Conservation (phyloP, 805 yeast species). For the Zygoascus tannicola region DNA sequence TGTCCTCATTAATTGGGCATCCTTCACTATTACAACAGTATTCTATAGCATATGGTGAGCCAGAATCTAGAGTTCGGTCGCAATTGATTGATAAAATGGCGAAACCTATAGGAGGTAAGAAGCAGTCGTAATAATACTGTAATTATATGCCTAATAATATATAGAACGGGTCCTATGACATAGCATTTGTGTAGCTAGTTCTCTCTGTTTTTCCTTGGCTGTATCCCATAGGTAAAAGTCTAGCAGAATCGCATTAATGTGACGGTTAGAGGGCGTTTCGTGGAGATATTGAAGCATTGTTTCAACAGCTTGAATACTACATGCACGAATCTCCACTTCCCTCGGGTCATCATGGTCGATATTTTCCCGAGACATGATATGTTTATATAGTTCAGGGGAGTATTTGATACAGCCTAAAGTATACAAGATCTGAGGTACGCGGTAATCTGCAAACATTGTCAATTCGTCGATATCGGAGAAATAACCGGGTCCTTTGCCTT, state of each 20-base stretch:
- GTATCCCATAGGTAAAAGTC: conserved; percentile 39
- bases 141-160: conserved; percentile 27
- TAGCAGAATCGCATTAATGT: conserved; percentile 31
- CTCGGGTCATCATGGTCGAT: conserved; percentile 26
- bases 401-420: conserved; percentile 30
- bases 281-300: conserved; percentile 22
- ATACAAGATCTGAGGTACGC: conserved; percentile 37
- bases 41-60: conserved; percentile 43
- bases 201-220: conserved; percentile 31
- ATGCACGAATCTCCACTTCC: conserved; percentile 36
- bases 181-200: conserved; percentile 16
- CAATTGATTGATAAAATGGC: conserved; percentile 19
- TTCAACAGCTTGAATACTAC: conserved; percentile 36
- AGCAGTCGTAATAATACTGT: neutral
- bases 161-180: conserved; percentile 34
- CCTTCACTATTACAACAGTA: conserved; percentile 44
- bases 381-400: conserved; percentile 19
- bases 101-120: neutral
- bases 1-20: conserved; percentile 53
- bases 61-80: conserved; percentile 22
- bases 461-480: conserved; percentile 32
- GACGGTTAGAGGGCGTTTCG: conserved; percentile 13
- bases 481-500: conserved; percentile 28
- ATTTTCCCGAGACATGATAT: conserved; percentile 16
- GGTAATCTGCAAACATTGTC: conserved; percentile 40